A percentile compares a stretch with the other conserved stretches of the same genome.
These are phyloP conservation scores for Cladosporium sphaerospermum DNA, from an alignment of 2,329 filamentous ascomycete genomes.

Conservation along the genomic window DNA sequence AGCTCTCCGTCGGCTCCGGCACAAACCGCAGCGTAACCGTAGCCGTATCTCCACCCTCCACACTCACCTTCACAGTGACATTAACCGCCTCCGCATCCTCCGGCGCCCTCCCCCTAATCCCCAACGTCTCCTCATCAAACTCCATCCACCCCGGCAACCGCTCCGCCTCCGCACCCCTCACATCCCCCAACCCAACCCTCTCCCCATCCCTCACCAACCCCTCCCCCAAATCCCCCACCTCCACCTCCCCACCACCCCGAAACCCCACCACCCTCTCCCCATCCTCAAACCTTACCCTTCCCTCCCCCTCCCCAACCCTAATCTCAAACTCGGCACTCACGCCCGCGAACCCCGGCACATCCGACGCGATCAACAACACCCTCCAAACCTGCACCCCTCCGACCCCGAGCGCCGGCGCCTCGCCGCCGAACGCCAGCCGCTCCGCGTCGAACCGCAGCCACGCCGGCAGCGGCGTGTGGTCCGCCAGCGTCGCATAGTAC, in stretches of 20 bases:
- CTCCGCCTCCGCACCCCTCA: slow-evolving; percentile 41
- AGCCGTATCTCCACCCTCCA: slow-evolving; percentile 55
- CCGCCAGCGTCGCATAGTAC: slow-evolving; percentile 70
- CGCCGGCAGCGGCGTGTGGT: slow-evolving; percentile 77
- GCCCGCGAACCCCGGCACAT: slow-evolving; percentile 70
- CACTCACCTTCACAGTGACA: slow-evolving; percentile 55
- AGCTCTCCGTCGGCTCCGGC: slow-evolving; percentile 27
- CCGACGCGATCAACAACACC: slow-evolving; percentile 69
- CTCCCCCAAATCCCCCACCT: slow-evolving; percentile 26
- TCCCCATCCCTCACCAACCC: slow-evolving; percentile 33
- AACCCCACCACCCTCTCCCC: slow-evolving; percentile 28
- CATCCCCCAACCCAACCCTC: slow-evolving; percentile 24
- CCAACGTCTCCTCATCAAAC: slow-evolving; percentile 57
- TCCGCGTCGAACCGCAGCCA: slow-evolving; percentile 71
- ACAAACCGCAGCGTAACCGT: slow-evolving; percentile 49
- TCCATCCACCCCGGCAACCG: slow-evolving; percentile 63
- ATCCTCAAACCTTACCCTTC: slow-evolving; percentile 60
- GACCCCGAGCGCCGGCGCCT: slow-evolving; percentile 61
- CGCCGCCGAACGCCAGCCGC: slow-evolving; percentile 63
- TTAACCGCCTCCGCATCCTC: slow-evolving; percentile 53
- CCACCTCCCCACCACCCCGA: slow-evolving; percentile 27
- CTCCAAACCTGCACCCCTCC: slow-evolving; percentile 65
- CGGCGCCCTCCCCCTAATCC: slow-evolving; percentile 59
- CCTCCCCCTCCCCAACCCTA: slow-evolving; percentile 64
- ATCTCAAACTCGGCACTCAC: slow-evolving; percentile 62